phyloP scores from a whole-genome alignment of 2,329 filamentous ascomycete species.

The Penicillium vulpinum region DNA sequence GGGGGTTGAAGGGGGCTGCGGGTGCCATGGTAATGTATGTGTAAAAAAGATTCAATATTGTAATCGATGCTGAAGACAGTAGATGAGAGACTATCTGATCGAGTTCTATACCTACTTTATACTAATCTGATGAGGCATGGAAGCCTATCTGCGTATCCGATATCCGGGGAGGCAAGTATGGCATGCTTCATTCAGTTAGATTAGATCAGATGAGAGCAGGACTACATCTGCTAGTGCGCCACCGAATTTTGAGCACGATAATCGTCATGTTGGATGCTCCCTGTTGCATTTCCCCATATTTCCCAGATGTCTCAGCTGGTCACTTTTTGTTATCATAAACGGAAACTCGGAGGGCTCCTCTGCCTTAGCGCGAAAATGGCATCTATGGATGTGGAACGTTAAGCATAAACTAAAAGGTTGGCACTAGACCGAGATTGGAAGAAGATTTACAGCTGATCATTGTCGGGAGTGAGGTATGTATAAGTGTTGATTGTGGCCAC shows the following conservation, averaged over 20 bases:
- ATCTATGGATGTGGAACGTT: background rate
- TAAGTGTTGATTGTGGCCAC: background rate
- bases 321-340: background rate
- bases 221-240: background rate
- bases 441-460: background rate
- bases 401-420: background rate
- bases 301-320: background rate
- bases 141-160: slow-evolving; percentile 2
- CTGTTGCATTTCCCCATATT: background rate
- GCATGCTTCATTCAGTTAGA: background rate
- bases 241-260: too few species aligned
- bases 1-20: slow-evolving; percentile 44
- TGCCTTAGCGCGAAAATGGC: background rate
- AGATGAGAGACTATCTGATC: background rate
- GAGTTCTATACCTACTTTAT: slow-evolving; percentile 3
- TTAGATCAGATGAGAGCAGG: background rate
- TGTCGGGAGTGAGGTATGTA: background rate
- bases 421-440: background rate
- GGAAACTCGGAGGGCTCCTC: background rate
- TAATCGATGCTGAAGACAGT: background rate
- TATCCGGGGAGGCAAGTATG: background rate
- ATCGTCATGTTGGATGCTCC: background rate
- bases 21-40: slow-evolving; percentile 24
- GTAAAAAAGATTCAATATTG: background rate
- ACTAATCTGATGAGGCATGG: background rate